Base-by-base conservation (phyloP, 2,329 filamentous ascomycete genomes). In the Dryadomyces quercus-mongolicae region DNA sequence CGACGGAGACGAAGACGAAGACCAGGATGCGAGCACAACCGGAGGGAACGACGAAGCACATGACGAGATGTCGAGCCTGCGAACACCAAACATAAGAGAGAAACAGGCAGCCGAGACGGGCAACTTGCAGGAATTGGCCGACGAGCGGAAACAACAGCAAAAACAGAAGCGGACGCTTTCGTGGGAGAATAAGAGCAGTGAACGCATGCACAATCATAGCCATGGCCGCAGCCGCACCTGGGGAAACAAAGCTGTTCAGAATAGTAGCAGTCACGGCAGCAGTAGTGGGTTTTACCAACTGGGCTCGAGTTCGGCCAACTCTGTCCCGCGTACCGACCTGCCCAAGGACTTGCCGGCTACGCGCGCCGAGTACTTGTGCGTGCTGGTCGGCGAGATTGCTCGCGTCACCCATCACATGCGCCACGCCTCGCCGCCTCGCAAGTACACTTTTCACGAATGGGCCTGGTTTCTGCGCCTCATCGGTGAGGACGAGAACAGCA, bases 361-460 rank as follows among this genome's bases (percentile, higher is more conserved):
- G 49, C 65, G 72, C 12, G 64, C 72, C 9, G 72, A 81, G 16
- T 78, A 84, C 38, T 77, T 79, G 49, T 74, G 84, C 40, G 71
- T 90, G 5, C 81, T 95, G 10, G 81, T 87, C 2, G 75, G 81
- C 38, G 84, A 86, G 59, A 93, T 95, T 54, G 74, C 80, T 15
- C 74, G 72, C 25, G 80, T 88, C 1, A 80, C 81, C 1, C 71
- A 78, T 49, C 80, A 93, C 63, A 70, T 86, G 38, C 76, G 78
- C 18, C 67, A 72, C 47, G 67, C 74, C 47, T 68, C 74, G 5
- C 75, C 78, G 2, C 73, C 76, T 0, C 82, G 82, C 54, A 77
- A 75, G 53, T 96, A 95, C 65, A 75, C 73, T 0, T 96, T 90
- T 59, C 82, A 90, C 60, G 85, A 95, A 64, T 95, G 90, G 91